Conservation (phyloP, 805 yeast species). For the Candida vartiovaarae region DNA sequence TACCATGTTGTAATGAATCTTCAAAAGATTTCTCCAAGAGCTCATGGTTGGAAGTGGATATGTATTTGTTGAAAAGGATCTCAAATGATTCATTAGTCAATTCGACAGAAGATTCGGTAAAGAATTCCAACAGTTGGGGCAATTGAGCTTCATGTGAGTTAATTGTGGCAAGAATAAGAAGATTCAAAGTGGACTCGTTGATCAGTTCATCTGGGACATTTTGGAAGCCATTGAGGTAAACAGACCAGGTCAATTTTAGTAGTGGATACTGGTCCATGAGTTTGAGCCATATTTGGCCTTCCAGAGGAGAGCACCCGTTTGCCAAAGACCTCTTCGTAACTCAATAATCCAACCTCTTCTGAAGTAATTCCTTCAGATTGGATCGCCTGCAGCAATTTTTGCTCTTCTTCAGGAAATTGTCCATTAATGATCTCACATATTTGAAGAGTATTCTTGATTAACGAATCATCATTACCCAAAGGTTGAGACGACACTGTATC, state of each 20-base stretch:
- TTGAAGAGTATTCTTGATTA: background rate
- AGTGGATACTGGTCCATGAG: background rate
- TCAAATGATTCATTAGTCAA: constrained; percentile 7
- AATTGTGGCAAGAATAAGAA: constrained; percentile 3
- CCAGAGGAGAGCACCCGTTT: background rate
- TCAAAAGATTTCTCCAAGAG: constrained; percentile 26
- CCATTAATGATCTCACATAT: constrained; percentile 5
- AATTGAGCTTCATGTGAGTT: constrained; percentile 4
- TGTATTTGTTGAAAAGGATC: constrained; percentile 8
- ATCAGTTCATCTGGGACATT: background rate
- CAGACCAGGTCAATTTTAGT: constrained; percentile 1
- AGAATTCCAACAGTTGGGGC: constrained; percentile 1
- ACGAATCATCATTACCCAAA: background rate
- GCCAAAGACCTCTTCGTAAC: background rate
- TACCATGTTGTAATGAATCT: constrained; percentile 30
- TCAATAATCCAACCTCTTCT: background rate
- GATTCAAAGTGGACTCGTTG: background rate
- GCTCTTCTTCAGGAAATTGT: background rate
- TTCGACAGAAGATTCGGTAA: constrained; percentile 1
- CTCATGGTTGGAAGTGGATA: background rate
- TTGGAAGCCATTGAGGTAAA: constrained; percentile 1
- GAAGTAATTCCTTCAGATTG: background rate
- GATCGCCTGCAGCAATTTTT: background rate
- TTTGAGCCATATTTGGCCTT: background rate
- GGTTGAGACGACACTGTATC: background rate